A percentile compares a stretch with the other conserved stretches of the same genome.
Evolutionary conservation across 176 grass and related monocot genomes (phyloP).

Genomic region (Oryza glumipatula): DNA sequence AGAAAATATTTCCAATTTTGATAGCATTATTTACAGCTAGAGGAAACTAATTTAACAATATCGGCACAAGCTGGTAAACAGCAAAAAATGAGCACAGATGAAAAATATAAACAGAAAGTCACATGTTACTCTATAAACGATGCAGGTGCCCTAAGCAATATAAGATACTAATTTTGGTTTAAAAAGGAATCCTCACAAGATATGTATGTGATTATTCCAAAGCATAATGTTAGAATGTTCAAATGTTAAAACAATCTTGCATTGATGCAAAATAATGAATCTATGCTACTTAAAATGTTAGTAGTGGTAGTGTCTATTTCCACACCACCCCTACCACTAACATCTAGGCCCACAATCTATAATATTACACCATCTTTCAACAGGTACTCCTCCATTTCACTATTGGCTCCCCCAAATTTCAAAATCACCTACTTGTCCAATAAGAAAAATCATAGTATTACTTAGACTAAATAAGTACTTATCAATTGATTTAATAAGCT

Average conservation of each 20-base stretch:
- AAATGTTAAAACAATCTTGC: background rate
- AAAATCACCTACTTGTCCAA: too few species aligned
- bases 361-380: too few species aligned
- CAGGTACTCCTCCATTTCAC: too few species aligned
- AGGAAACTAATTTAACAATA: background rate
- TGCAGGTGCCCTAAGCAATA: background rate
- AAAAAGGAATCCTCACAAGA: background rate
- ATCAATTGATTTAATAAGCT: too few species aligned
- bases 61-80: background rate
- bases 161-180: background rate
- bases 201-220: background rate
- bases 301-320: too few species aligned
- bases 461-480: too few species aligned
- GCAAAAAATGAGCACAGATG: background rate
- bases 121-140: constrained; percentile 2
- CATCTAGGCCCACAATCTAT: too few species aligned
- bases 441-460: too few species aligned
- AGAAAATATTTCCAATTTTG: background rate
- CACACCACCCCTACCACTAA: too few species aligned
- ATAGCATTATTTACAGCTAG: background rate
- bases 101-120: constrained; percentile 15
- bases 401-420: too few species aligned
- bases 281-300: too few species aligned
- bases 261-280: constrained; percentile 4
- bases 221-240: background rate